Evolutionary conservation across 2,329 filamentous ascomycete species (phyloP), one percentile per base, ranked within the genome.

Genomic region (Macrophomina tecta): DNA sequence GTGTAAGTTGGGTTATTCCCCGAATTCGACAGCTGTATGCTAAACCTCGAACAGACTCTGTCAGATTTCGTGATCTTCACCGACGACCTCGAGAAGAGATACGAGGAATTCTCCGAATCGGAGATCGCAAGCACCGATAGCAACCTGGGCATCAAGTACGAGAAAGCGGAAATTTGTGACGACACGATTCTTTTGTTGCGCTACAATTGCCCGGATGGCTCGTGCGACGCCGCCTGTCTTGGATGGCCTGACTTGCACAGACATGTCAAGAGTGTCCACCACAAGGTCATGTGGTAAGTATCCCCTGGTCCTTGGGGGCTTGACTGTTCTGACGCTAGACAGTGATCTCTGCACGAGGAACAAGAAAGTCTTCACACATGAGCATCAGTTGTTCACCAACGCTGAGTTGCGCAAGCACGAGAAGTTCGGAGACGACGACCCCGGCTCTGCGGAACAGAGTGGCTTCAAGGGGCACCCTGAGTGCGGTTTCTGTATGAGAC

Each of bases 321-420:
- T 28, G 3, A n/a, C n/a, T 18, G n/a, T 32, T 23, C 60, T 53
- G 51, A 58, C 9, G 16, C 7, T 32, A 12, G 58, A 36, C 68
- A 86, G 91, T 79, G 93, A 97, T 78, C 84, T 97, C 11, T 97
- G 94, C 79, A 91, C 94, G 6, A 85, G 93, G 68, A 94, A 97
- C 82, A 99, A 99, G 81, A 97, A 97, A 76, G 93, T 97, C 40
- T 99, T 99, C 73, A 97, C 95, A 1, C 95, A 99, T 80, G 95
- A 99, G 79, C 95, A 99, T 76, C 92, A 96, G 69, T 85, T 99
- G 1, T 98, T 97, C 77, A 90, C 91, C 0, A 86, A 89, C 69
- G 87, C 89, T 69, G 92, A 94, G 72, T 83, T 98, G 60, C 89
- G 91, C 71, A 91, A 88, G 73, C 95, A 99, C 78, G 96, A 98